Evolutionary conservation across 305 asterid species (phyloP), one percentile per base, ranked within the genome.

Genomic region (Stenogyne calaminthoides): DNA sequence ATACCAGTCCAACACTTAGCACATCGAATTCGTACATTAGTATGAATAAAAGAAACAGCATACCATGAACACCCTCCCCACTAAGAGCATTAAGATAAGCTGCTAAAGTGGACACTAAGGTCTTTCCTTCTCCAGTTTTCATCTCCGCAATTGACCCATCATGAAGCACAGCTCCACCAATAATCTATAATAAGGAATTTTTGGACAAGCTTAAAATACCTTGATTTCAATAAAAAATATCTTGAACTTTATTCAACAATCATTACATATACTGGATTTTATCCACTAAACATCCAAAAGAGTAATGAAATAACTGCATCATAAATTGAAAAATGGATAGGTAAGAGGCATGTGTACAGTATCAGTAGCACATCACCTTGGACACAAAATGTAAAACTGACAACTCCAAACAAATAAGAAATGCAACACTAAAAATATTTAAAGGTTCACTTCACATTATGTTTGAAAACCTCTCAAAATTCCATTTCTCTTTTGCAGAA

Each of bases 61-160:
- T 92, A 95, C 99, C 99, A 78, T 92, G 99, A 84, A 95, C 98
- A 73, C 99, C 99, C 88, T 91, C 95, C 67, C 93, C 96, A 40
- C 84, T 89, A 67, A 95, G 84, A 70, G 98, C 99, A 83, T 95
- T 95, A 75, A 95, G 99, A 86, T 92, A 95, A 74, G 97, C 99
- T 58, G 98, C 96, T 76, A 95, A 86, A 52, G 99, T 95, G 83
- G 99, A 92, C 25, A 95, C 99, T 76, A 95, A 85, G 69, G 99
- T 95, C 82, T 95, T 95, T 81, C 99, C 99, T 86, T 95, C 99
- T 57, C 99, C 99, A 54, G 99, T 92, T 86, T 92, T 95, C 98
- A 95, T 95, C 86, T 95, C 99, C 10, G 99, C 98, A 74, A 95
- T 95, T 27, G 97, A 89, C 56, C 99, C 99, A 88, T 95, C 98